These are phyloP conservation scores for Athelia psychrophila DNA, from an alignment of 1,284 basidiomycete genomes.

Conservation along the genomic window DNA sequence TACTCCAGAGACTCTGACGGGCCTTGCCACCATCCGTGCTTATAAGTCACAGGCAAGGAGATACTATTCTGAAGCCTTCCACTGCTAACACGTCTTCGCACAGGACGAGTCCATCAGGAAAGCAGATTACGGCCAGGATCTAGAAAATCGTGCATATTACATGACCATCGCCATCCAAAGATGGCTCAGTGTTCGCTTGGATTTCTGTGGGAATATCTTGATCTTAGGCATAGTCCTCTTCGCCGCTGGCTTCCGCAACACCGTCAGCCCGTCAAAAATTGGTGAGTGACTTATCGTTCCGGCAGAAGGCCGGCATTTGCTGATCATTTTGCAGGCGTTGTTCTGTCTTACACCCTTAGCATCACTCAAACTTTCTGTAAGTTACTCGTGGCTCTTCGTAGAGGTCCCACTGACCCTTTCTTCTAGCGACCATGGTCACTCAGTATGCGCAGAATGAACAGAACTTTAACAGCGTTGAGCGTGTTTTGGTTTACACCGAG, in stretches of 20 bases:
- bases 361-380: conserved; percentile 56
- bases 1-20: conserved; percentile 38
- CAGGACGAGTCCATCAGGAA: conserved; percentile 43
- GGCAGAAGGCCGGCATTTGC: not conserved
- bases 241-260: conserved; percentile 51
- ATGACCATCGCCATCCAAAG: conserved; percentile 66
- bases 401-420: conserved; percentile 4
- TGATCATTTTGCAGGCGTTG: conserved; percentile 30
- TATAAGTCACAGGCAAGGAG: conserved; percentile 37
- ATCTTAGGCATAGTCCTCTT: conserved; percentile 74
- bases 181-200: conserved; percentile 60
- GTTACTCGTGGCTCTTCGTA: conserved; percentile 15
- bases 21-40: conserved; percentile 42
- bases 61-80: not conserved
- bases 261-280: conserved; percentile 47
- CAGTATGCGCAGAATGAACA: conserved; percentile 62
- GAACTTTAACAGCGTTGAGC: conserved; percentile 74
- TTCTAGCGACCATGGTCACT: conserved; percentile 52
- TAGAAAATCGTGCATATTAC: conserved; percentile 78
- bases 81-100: conserved; percentile 1
- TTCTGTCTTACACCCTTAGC: conserved; percentile 59
- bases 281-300: conserved; percentile 22
- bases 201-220: conserved; percentile 70
- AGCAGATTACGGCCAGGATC: conserved; percentile 62
- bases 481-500: conserved; percentile 57